These are phyloP conservation scores for Tritrichomonas musculus DNA, from an alignment of 208 protist genomes.

Conservation along the genomic window DNA sequence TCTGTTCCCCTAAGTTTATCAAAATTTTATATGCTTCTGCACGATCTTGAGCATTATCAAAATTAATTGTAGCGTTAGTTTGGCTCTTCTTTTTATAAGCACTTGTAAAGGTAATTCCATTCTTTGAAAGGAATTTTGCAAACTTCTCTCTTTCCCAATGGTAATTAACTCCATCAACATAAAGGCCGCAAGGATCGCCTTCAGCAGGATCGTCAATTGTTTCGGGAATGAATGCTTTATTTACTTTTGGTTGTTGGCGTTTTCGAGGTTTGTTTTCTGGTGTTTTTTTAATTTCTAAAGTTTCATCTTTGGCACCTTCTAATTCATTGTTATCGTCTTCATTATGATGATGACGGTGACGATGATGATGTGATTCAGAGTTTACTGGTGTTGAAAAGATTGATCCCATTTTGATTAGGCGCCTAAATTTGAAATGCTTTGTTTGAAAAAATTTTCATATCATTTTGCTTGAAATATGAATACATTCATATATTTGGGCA, in stretches of 20 bases:
- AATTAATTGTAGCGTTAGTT: not conserved
- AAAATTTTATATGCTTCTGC: not conserved
- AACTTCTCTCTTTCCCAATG: not conserved
- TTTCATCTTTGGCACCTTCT: not conserved
- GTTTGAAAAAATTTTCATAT: too few relatives aligned
- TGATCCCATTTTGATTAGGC: conserved; percentile 24
- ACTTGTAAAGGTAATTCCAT: not conserved
- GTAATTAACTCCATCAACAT: not conserved
- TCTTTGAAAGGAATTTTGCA: not conserved
- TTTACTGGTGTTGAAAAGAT: not conserved
- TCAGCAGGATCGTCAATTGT: not conserved
- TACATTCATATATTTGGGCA: too few relatives aligned
- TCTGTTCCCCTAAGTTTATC: too few relatives aligned
- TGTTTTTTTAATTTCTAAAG: not conserved
- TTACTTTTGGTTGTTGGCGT: not conserved
- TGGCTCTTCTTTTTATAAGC: not conserved
- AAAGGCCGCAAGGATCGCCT: not conserved
- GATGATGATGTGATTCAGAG: too few relatives aligned
- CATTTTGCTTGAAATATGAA: too few relatives aligned
- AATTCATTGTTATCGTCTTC: too few relatives aligned
- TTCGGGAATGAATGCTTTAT: not conserved
- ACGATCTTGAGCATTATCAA: not conserved
- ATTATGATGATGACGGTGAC: too few relatives aligned
- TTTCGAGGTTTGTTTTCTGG: not conserved
- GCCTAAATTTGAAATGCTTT: too few relatives aligned